Base-by-base conservation (phyloP, 371 early-diverging fungal species). In the Blastocladiella emersonii region DNA sequence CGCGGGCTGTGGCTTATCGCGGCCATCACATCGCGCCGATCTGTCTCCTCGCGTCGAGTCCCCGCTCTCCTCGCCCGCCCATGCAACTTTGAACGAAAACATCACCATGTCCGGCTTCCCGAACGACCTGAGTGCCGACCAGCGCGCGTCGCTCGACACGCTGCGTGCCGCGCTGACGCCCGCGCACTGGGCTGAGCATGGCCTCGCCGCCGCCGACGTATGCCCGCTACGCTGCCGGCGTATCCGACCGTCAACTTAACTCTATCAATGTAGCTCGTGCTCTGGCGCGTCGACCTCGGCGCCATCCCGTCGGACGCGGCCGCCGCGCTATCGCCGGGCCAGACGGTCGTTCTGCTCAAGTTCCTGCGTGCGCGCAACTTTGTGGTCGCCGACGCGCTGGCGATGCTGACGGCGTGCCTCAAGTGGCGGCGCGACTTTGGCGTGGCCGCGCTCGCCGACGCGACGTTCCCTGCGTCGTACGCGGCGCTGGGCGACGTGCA, bases 381-480 rank as follows among this genome's bases (percentile, higher is more conserved):
- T 34, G 60, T 63, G 21, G 63, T 68, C 0, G 64, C 34, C 0
- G 53, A 65, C 15, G 65, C 70, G 41, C 41, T 30, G 15, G 53
- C 39, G 23, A 68, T 68, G 68, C 45, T 68, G 30, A 53, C 61
- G 25, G 35, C 35, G 25, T 56, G 60, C 2, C 55, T 70, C 43
- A 65, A 66, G 69, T 70, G 70, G 70, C 49, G 70, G 15, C 62
- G 62, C 36, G 66, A 65, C 19, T 68, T 68, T 53, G 37, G 51
- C 57, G 57, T 62, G 23, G 3, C 8, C 3, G 17, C 30, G n/a
- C 45, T 68, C 41, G 35, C 48, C 15, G 23, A 53, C 21, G 68
- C 64, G 27, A 57, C 35, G 41, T 70, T 70, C 49, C 45, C 56
- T 25, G 30, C 34, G 2, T 53, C 32, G 21, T 57, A 61, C 45